Evolutionary conservation across 805 yeast genomes (phyloP).

Genomic region (Saturnispora ahearnii): DNA sequence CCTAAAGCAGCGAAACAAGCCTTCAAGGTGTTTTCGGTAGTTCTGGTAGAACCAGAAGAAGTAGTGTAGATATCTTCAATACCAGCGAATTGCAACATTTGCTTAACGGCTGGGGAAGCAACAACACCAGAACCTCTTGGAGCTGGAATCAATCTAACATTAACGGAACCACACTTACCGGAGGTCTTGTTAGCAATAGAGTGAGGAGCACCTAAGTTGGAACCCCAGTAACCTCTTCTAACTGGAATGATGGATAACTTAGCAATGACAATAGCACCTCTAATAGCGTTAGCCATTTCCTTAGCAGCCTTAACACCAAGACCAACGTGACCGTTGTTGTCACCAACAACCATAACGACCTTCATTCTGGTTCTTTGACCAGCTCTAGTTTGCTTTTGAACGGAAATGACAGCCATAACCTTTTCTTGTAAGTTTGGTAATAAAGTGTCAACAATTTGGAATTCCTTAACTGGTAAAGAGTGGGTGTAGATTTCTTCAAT

Average conservation of each 20-base stretch:
- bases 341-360: conserved; percentile 99
- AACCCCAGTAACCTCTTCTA: conserved; percentile 99
- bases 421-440: conserved; percentile 95
- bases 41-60: conserved; percentile 98
- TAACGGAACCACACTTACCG: conserved; percentile 99
- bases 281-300: conserved; percentile 99
- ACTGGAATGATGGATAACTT: conserved; percentile 97
- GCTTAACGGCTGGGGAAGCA: conserved; percentile 99
- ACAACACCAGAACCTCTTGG: conserved; percentile 99
- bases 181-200: conserved; percentile 96
- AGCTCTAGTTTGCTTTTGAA: conserved; percentile 99
- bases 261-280: conserved; percentile 99
- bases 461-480: conserved; percentile 99
- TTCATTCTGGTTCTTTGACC: conserved; percentile 99
- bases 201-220: conserved; percentile 99
- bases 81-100: conserved; percentile 98
- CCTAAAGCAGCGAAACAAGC: conserved; percentile 99
- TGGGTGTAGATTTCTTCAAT: conserved; percentile 98
- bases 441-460: conserved; percentile 94
- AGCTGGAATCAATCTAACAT: conserved; percentile 98
- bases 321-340: conserved; percentile 99
- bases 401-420: conserved; percentile 99
- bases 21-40: conserved; percentile 99
- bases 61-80: conserved; percentile 98
- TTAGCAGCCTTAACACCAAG: conserved; percentile 99